Base-by-base conservation (phyloP, 306 rosid genomes). In the Quercus dentata region DNA sequence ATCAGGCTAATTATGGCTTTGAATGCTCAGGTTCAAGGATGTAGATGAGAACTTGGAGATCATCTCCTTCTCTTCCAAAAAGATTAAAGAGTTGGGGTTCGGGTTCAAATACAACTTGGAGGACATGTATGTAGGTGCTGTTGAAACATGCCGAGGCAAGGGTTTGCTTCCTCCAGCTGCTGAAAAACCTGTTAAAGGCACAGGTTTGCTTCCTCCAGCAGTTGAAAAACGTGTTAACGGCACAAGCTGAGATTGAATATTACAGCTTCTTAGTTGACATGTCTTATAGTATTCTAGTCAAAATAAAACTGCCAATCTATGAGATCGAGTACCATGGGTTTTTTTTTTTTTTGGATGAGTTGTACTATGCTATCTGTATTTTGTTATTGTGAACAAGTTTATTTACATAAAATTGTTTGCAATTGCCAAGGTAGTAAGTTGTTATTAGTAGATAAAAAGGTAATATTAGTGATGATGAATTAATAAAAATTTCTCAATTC, bases 51-150 rank as follows among this genome's bases (percentile, higher is more conserved):
- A 89, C 68, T 80, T 93, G 85, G 80, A 81, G 13, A 61, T 7
- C 12, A 57, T 91, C 2, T 64, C 30, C 10, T 91, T 93, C 83
- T 84, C 85, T 21, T 88, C 92, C 4, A 84, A 86, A 80, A 93
- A 93, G 83, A 78, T 93, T 56, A 83, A 31, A 6, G 91, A 93
- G 4, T 18, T 86, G 71, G 97, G 98, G 5, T 91, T 91, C 77
- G 78, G 87, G 74, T 93, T 82, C 74, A 87, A 91, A 56, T 89
- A 91, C 79, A 83, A 77, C 76, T 78, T 93, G 57, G 94, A 89
- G 79, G 97, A 89, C 8, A 93, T 93, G 97, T 93, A 77, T 80
- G 67, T 75, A 0, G 91, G 75, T 52, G 97, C 97, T 3, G 78
- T 91, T 19, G 89, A 91, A 3, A 61, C 89, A 13, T 93, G 97